These are phyloP conservation scores for Gyromitra esculenta DNA, from an alignment of 2,329 filamentous ascomycete genomes.

Conservation along the genomic window DNA sequence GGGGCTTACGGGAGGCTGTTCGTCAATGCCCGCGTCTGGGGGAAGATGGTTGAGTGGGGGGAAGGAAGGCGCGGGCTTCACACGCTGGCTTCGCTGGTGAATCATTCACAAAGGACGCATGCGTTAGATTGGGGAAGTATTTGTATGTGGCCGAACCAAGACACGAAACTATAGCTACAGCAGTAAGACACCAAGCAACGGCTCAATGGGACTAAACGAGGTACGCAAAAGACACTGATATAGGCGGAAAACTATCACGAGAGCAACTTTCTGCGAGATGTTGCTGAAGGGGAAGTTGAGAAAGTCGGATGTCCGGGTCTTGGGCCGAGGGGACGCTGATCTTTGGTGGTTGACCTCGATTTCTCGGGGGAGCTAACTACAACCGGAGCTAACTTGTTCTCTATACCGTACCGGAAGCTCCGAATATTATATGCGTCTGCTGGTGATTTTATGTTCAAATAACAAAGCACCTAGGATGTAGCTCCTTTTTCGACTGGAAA, in stretches of 20 bases:
- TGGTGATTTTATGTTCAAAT: too few species aligned
- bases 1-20: conserved; percentile 32
- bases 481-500: too few species aligned
- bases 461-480: too few species aligned
- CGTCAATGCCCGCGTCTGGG: conserved; percentile 15
- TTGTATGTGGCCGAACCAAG: conserved; percentile 27
- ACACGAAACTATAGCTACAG: conserved; percentile 14
- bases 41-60: conserved; percentile 20
- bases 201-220: conserved; percentile 27
- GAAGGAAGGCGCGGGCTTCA: conserved; percentile 35
- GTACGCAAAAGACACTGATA: background rate
- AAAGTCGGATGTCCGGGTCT: background rate
- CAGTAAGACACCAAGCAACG: background rate
- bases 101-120: conserved; percentile 41
- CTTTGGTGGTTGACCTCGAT: conserved; percentile 25
- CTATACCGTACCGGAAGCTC: background rate
- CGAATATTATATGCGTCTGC: too few species aligned
- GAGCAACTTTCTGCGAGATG: conserved; percentile 2
- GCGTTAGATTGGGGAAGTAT: conserved; percentile 17
- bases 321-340: conserved; percentile 6
- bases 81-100: conserved; percentile 42
- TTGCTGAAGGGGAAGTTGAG: conserved; percentile 11
- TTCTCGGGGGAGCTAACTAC: background rate
- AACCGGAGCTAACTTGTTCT: too few species aligned
- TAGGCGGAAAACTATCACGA: conserved; percentile 30